These are phyloP conservation scores for Lineolata rhizophorae DNA, from an alignment of 495 filamentous ascomycete genomes.

Conservation along the genomic window DNA sequence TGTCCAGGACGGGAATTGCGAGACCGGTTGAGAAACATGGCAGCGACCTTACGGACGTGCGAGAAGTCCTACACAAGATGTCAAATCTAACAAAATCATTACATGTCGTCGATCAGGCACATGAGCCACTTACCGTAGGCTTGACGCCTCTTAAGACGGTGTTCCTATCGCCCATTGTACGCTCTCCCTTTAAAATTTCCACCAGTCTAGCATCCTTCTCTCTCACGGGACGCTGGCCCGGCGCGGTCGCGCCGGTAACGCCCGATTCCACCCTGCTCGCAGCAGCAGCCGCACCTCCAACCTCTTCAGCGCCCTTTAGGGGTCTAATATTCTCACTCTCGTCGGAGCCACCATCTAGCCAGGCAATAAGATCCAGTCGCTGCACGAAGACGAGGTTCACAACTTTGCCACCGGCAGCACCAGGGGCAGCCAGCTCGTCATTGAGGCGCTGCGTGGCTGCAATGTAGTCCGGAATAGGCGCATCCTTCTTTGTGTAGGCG, in stretches of 20 bases:
- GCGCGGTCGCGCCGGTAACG: constrained; percentile 24
- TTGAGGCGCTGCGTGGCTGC: constrained; percentile 59
- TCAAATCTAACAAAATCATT: too few species aligned
- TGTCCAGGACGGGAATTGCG: constrained; percentile 23
- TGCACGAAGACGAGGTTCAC: constrained; percentile 79
- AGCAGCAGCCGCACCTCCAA: constrained; percentile 22
- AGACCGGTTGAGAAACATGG: constrained; percentile 50
- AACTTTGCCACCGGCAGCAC: constrained; percentile 33
- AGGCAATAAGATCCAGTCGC: constrained; percentile 71
- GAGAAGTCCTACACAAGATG: constrained; percentile 85
- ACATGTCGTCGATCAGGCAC: too few species aligned
- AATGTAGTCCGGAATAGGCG: constrained; percentile 74
- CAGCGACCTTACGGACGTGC: constrained; percentile 69
- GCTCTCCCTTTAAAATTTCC: constrained; percentile 77
- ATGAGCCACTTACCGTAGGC: constrained; percentile 42
- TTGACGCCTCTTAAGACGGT: constrained; percentile 72
- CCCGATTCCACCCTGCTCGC: too few species aligned
- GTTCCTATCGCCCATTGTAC: constrained; percentile 83
- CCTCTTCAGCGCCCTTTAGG: constrained; percentile 34
- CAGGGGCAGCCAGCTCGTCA: constrained; percentile 43
- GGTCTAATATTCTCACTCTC: constrained; percentile 83
- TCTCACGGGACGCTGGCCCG: constrained; percentile 29
- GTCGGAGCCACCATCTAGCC: constrained; percentile 73
- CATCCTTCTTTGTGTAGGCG: constrained; percentile 79
- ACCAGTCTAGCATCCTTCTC: constrained; percentile 57